Evolutionary conservation across 140 eudicot genomes (phyloP), one percentile per base, ranked within the genome.

Genomic region (Senecio squalidus): DNA sequence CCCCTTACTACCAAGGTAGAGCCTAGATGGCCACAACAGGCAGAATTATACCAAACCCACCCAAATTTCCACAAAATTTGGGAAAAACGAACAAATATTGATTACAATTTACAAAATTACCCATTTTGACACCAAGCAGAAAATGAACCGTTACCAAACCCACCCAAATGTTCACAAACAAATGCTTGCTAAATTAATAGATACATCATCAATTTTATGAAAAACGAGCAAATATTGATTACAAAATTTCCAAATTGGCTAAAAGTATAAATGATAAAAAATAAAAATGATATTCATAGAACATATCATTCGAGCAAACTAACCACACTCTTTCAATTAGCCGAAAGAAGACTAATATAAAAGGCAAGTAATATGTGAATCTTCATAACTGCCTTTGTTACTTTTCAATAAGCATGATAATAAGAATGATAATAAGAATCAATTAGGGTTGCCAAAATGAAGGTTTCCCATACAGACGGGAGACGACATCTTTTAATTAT

Each of bases 401-500:
- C n/a, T n/a, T n/a, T n/a, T 39, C 47, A 3, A 54, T n/a, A 15
- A 44, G 46, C 6, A n/a, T n/a, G n/a, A n/a, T 66, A 30, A n/a
- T n/a, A n/a, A n/a, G n/a, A 33, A 5, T 33, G 6, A 1, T 4
- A n/a, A n/a, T n/a, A n/a, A n/a, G n/a, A n/a, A n/a, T n/a, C n/a
- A n/a, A n/a, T n/a, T n/a, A n/a, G n/a, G n/a, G n/a, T n/a, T n/a
- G n/a, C n/a, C n/a, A n/a, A n/a, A 28, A 16, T 4, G 70, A 21
- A 47, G 22, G 55, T 55, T 30, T 9, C 11, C 55, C 25, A 4
- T 3, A 41, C n/a, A n/a, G n/a, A 13, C 14, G 18, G 25, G 18
- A 47, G 9, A 63, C 52, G 31, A 49, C 69, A 22, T 44, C 60
- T 13, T 49, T 54, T 22, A 58, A 14, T 48, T 39, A 57, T 46